A percentile compares a stretch with the other conserved stretches of the same genome.
These are phyloP conservation scores for Colletotrichum nymphaeae DNA, from an alignment of 2,329 filamentous ascomycete genomes.

Conservation along the genomic window DNA sequence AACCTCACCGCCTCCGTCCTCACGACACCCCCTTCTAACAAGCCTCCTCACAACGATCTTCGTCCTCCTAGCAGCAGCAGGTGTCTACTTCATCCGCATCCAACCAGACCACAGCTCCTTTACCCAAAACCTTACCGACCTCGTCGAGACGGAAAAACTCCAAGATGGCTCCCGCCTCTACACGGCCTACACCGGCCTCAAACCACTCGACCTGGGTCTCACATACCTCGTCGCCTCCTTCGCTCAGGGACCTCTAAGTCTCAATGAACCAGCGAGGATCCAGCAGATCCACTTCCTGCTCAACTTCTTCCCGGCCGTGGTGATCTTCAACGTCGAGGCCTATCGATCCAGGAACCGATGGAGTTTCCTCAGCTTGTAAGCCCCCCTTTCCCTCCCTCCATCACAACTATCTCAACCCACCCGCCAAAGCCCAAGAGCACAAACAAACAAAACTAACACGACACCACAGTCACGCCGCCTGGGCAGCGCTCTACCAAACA, in stretches of 20 bases:
- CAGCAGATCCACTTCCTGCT: not conserved
- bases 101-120: not conserved
- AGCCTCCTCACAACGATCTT: not conserved
- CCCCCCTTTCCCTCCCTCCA: no score
- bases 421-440: no score
- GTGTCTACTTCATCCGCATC: not conserved
- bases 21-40: not conserved
- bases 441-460: not conserved
- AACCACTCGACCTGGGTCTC: not conserved
- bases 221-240: not conserved
- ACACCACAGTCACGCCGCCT: not conserved
- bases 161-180: not conserved
- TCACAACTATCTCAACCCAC: no score
- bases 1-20: not conserved
- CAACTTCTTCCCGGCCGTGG: not conserved
- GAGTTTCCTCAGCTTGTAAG: not conserved
- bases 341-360: not conserved
- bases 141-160: not conserved
- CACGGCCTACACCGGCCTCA: not conserved
- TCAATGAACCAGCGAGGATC: not conserved
- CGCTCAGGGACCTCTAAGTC: not conserved
- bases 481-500: not conserved
- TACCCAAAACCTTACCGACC: not conserved
- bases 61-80: not conserved
- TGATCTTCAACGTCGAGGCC: not conserved